phyloP scores from a whole-genome alignment of 768 basidiomycete genomes.

The Pleurotus salmoneostramineus region DNA sequence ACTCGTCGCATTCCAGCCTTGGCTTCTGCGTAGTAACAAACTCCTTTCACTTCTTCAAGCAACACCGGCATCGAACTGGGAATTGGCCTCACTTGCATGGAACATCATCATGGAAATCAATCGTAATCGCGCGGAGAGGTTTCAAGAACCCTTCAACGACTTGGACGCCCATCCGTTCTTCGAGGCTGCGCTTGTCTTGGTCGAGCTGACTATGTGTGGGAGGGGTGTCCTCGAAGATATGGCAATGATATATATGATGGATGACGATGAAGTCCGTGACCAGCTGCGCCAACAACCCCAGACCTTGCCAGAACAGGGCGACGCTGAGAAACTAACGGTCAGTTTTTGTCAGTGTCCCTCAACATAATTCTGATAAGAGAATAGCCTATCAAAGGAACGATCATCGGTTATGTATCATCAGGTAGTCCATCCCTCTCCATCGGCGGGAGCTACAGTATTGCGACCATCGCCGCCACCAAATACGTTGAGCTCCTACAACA shows the following conservation, averaged over 20 bases:
- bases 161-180: slow-evolving; percentile 42
- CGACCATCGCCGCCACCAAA: slow-evolving; percentile 56
- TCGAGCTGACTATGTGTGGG: slow-evolving; percentile 55
- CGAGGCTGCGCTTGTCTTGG: slow-evolving; percentile 61
- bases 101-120: slow-evolving; percentile 54
- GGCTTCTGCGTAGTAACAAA: slow-evolving; percentile 64
- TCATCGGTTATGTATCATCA: slow-evolving; percentile 83
- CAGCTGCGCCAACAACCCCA: slow-evolving; percentile 32
- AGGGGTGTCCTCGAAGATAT: slow-evolving; percentile 75
- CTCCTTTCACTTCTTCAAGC: neutral
- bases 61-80: slow-evolving; percentile 23
- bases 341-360: neutral
- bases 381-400: slow-evolving; percentile 31
- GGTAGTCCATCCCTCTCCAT: slow-evolving; percentile 79
- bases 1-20: slow-evolving; percentile 29
- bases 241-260: slow-evolving; percentile 65
- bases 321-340: slow-evolving; percentile 24
- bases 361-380: neutral
- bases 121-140: slow-evolving; percentile 52
- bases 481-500: slow-evolving; percentile 53
- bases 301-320: slow-evolving; percentile 18
- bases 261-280: slow-evolving; percentile 49
- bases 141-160: slow-evolving; percentile 30
- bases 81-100: slow-evolving; percentile 22
- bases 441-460: slow-evolving; percentile 78